Evolutionary conservation across 352 stramenopile genomes (phyloP), one percentile per base, ranked within the genome.

Genomic region (Pythium aristosporum): DNA sequence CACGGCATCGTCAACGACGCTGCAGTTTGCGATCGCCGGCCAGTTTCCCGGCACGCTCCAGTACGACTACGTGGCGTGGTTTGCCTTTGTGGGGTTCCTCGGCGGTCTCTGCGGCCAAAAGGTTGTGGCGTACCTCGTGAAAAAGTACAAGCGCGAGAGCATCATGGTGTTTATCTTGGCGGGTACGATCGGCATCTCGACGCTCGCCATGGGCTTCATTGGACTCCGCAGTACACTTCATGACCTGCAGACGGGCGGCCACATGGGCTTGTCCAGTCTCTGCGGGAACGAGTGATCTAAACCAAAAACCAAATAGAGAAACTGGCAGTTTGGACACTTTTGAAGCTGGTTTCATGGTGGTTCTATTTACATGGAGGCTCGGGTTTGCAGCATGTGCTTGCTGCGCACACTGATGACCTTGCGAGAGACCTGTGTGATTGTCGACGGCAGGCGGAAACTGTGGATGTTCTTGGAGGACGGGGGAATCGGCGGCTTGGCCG

Each of bases 1-100:
- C 71, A 95, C 86, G 9, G 96, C 93, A n/a, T 93, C 96, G 23
- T 97, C 96, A 0, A 98, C 96, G 6, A 98, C 96, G 30, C 71
- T 95, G 46, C 86, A 91, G 62, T 95, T 95, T 58, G 80, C 82
- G 7, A 89, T 93, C 54, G 84, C 85, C 10, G 86, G 86, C 0
- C 85, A 91, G 67, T 93, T 92, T 53, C 86, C 84, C 5, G 84
- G 85, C 16, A 65, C 77, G 37, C 68, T 71, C 15, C 86, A 94
- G 77, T 91, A 87, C 66, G 93, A 98, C 70, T 99, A 99, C 74
- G 96, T 87, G 13, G 46, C 77, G 13, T 88, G 94, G 68, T 96
- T 98, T 61, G 83, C 93, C 15, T 73, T 91, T n/a, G 80, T 98
- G 28, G 95, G 96, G 30, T 97, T 98, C 50, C 62, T 96, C 18